These are phyloP conservation scores for Talaromyces sp. DNA, from an alignment of 2,329 filamentous ascomycete genomes.

Conservation along the genomic window DNA sequence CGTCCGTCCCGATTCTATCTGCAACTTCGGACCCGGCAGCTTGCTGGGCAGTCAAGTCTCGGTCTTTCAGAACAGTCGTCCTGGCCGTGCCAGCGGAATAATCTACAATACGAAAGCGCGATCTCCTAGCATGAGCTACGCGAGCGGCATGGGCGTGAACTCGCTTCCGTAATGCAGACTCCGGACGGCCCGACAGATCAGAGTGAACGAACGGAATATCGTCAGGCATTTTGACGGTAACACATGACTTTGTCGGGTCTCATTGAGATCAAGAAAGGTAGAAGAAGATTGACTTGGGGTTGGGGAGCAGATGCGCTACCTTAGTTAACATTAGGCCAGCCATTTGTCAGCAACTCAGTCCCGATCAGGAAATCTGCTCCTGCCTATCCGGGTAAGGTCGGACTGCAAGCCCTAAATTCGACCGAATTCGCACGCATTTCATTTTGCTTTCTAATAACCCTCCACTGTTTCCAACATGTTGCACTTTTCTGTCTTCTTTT, in stretches of 20 bases:
- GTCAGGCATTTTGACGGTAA: neutral
- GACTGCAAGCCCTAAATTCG: neutral
- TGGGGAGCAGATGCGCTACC: neutral
- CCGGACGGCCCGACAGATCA: neutral
- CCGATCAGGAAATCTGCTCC: neutral
- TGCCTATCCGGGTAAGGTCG: neutral
- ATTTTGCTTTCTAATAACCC: neutral
- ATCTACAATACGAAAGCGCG: conserved; percentile 9
- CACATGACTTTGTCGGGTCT: neutral
- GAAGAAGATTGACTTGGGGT: neutral
- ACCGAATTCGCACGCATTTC: neutral
- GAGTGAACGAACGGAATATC: conserved; percentile 7
- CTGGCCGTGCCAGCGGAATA: neutral
- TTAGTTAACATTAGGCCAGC: neutral
- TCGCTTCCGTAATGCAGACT: neutral
- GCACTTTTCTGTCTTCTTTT: too few relatives aligned
- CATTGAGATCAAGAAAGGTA: neutral
- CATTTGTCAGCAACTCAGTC: neutral
- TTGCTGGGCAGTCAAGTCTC: neutral
- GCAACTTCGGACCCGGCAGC: neutral
- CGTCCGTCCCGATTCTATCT: neutral
- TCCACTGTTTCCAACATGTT: too few relatives aligned
- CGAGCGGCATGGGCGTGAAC: conserved; percentile 9
- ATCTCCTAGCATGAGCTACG: conserved; percentile 2
- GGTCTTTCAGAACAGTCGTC: neutral